Percentiles rank a stretch among this genome's conserved stretches.
phyloP scores from a whole-genome alignment of 805 yeast genomes.

The Metschnikowia dekortorum region DNA sequence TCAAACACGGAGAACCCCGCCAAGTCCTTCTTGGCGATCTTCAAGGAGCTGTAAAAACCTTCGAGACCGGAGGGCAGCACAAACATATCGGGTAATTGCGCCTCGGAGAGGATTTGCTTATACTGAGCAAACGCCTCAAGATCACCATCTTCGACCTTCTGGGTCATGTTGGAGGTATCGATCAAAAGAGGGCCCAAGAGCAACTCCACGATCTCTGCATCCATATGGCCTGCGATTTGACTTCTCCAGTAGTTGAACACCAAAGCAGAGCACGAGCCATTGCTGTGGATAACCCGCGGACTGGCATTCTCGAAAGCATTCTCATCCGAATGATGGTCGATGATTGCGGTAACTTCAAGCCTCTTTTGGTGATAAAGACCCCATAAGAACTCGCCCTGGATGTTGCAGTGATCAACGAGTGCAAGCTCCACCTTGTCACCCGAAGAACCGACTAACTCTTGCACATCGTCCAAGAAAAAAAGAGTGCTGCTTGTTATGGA shows the following conservation, averaged over 20 bases:
- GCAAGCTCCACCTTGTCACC: constrained; percentile 1
- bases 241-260: constrained; percentile 61
- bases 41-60: constrained; percentile 23
- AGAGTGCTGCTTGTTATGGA: constrained; percentile 47
- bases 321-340: constrained; percentile 89
- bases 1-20: constrained; percentile 56
- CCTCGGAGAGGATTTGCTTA: constrained; percentile 15
- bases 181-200: constrained; percentile 65
- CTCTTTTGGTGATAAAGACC: constrained; percentile 21
- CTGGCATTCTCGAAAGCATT: constrained; percentile 39
- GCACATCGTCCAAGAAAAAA: constrained; percentile 65
- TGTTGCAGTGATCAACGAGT: constrained; percentile 82
- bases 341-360: constrained; percentile 49
- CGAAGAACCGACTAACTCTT: constrained; percentile 36
- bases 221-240: constrained; percentile 13
- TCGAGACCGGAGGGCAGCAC: neutral
- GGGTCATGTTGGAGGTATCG: constrained; percentile 68
- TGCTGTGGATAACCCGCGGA: constrained; percentile 58
- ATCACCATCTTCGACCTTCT: constrained; percentile 63
- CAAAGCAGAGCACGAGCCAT: constrained; percentile 79
- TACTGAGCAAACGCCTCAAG: constrained; percentile 40
- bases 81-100: constrained; percentile 12
- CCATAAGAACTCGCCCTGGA: constrained; percentile 47
- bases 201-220: constrained; percentile 39
- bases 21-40: constrained; percentile 60